Conservation (phyloP, 805 yeast genomes). For the Ogataea nitratoaversa region DNA sequence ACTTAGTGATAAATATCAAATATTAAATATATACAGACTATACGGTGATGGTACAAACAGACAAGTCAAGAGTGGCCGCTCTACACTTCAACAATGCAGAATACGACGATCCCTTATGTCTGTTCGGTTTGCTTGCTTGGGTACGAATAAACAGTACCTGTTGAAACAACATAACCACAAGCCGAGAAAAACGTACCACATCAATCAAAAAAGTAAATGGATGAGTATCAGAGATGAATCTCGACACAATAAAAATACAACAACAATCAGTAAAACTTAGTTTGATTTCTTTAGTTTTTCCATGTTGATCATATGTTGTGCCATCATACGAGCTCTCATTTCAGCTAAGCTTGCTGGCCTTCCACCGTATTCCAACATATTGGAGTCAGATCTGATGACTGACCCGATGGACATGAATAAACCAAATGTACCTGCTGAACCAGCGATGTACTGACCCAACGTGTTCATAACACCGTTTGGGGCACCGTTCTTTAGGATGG, state of each 20-base stretch:
- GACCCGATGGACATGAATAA: conserved; percentile 96
- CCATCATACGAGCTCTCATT: conserved; percentile 39
- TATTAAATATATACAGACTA: no score
- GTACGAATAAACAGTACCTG: no score
- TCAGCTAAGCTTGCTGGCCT: conserved; percentile 32
- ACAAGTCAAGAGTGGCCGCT: no score
- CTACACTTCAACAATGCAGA: no score
- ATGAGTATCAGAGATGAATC: no score
- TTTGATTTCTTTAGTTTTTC: conserved; percentile 20
- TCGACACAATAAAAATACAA: neutral
- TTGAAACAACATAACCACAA: neutral
- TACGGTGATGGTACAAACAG: no score
- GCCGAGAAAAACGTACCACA: neutral
- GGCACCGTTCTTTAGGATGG: conserved; percentile 91
- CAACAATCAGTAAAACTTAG: neutral
- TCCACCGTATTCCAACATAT: conserved; percentile 17
- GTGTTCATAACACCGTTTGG: conserved; percentile 97
- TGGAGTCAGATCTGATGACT: conserved; percentile 73
- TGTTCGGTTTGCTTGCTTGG: no score
- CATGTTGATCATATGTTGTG: conserved; percentile 33
- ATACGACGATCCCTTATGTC: no score
- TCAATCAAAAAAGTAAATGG: neutral
- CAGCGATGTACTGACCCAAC: conserved; percentile 91
- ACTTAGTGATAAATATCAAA: no score
- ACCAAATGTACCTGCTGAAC: conserved; percentile 96